Evolutionary conservation across 2,329 filamentous ascomycete species (phyloP), one percentile per base, ranked within the genome.

Genomic region (Trichoderma gracile): DNA sequence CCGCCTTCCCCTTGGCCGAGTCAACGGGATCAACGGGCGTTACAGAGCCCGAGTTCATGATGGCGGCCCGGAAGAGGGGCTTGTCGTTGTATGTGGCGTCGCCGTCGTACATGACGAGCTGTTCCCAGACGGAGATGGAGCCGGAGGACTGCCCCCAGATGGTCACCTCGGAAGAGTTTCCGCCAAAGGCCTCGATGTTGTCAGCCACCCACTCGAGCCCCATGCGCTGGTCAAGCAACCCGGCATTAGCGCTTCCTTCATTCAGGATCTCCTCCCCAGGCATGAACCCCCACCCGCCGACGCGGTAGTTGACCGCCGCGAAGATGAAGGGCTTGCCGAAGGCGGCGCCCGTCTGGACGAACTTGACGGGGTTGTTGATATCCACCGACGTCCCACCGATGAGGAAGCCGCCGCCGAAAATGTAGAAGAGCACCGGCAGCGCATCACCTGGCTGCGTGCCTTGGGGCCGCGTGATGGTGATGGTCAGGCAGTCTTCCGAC

Each of bases 221-320:
- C 67, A 89, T 80, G 38, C 89, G 82, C 69, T 93, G 90, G 70
- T 94, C 91, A 0, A 90, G 79, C 4, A 91, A 80, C 2, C 91
- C 91, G 2, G 92, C 75, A 71, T 93, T 94, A 2, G 87, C 76
- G 2, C 87, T 82, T 1, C 89, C 89, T 65, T 91, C 89, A 2
- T 80, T 79, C 3, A 88, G 78, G 46, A 92, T 81, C 73, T 92
- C 88, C 55, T 83, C 83, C 5, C 89, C 89, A 0, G 86, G 82
- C 73, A 93, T 72, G 76, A 92, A 93, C 0, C 90, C 91, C 43
- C 43, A 64, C 92, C 86, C 89, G 6, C 84, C 89, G 0, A 91
- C 79, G 1, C 90, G 87, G 76, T 96, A 93, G 77, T 93, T 93
- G 71, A 93, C 86, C 0, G 88, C 84, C 0, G 93, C 90, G 62